Conservation (phyloP, 345 rosid species). For the Hibiscus tridactylites region DNA sequence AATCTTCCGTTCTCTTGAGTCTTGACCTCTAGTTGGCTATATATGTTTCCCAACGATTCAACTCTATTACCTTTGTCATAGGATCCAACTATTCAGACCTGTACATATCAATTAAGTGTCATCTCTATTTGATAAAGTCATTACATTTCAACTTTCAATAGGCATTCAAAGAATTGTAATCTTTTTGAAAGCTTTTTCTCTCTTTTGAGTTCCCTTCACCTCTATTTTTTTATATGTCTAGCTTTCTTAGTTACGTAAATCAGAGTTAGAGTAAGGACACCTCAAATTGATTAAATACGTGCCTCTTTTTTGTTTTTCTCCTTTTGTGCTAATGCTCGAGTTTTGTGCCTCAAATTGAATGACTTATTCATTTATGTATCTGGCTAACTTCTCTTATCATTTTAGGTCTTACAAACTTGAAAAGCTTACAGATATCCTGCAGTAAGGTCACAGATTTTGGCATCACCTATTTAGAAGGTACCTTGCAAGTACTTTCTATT, state of each 20-base stretch:
- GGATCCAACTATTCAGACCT: not conserved
- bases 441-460: slow-evolving; percentile 74
- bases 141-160: not conserved
- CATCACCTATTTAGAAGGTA: slow-evolving; percentile 69
- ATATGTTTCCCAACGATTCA: not conserved
- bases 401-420: slow-evolving; percentile 65
- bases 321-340: not conserved
- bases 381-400: slow-evolving; percentile 29
- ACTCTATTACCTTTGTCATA: not conserved
- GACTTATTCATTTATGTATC: slow-evolving; percentile 18
- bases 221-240: not conserved
- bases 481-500: not conserved
- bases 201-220: not conserved
- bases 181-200: not conserved
- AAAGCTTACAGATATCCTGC: slow-evolving; percentile 64
- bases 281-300: not conserved
- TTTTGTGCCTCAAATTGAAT: not conserved
- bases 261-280: not conserved
- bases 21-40: not conserved
- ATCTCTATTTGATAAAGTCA: not conserved
- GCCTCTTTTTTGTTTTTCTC: not conserved
- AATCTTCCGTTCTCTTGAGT: not conserved
- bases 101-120: not conserved
- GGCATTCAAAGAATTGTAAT: not conserved
- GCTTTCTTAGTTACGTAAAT: not conserved